Percentiles rank a stretch among this genome's conserved stretches.
These are phyloP conservation scores for Colletotrichum abscissum DNA, from an alignment of 2,329 filamentous ascomycete genomes.

Conservation along the genomic window DNA sequence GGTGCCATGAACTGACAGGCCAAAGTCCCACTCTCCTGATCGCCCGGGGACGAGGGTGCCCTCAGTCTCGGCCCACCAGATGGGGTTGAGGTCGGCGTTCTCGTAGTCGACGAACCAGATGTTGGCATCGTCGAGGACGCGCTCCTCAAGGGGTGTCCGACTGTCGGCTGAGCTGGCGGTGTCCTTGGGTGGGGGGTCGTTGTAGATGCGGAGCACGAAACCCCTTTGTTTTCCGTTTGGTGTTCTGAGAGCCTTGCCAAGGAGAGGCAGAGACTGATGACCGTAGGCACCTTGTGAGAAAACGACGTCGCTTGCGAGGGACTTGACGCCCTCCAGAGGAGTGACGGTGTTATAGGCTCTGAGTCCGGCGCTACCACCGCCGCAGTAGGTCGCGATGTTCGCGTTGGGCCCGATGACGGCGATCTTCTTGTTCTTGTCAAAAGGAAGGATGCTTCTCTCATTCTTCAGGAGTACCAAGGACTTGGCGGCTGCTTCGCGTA, in stretches of 20 bases:
- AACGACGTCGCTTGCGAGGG: constrained; percentile 35
- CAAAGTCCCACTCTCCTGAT: constrained; percentile 44
- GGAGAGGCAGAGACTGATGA: constrained; percentile 46
- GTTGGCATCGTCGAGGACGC: constrained; percentile 38
- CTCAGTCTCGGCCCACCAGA: constrained; percentile 41
- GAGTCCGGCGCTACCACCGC: constrained; percentile 47
- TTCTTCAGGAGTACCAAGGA: constrained; percentile 82
- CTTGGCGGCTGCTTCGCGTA: constrained; percentile 34
- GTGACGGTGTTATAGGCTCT: constrained; percentile 45
- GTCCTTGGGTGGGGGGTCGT: constrained; percentile 33
- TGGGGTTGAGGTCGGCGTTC: constrained; percentile 37
- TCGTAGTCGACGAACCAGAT: constrained; percentile 42
- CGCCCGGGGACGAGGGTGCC: constrained; percentile 38
- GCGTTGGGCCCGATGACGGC: constrained; percentile 67
- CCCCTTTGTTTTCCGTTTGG: constrained; percentile 38
- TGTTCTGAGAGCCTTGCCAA: constrained; percentile 40
- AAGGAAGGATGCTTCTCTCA: constrained; percentile 70
- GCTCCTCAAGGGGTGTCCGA: constrained; percentile 37
- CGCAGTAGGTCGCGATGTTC: constrained; percentile 48
- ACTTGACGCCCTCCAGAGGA: constrained; percentile 44
- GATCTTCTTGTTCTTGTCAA: constrained; percentile 51
- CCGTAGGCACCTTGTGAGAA: constrained; percentile 44
- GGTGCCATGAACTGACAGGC: constrained; percentile 48
- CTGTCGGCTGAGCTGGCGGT: background rate
- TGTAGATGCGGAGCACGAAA: constrained; percentile 42